phyloP scores from a whole-genome alignment of 2,329 filamentous ascomycete species.

The Escovopsis sp. region DNA sequence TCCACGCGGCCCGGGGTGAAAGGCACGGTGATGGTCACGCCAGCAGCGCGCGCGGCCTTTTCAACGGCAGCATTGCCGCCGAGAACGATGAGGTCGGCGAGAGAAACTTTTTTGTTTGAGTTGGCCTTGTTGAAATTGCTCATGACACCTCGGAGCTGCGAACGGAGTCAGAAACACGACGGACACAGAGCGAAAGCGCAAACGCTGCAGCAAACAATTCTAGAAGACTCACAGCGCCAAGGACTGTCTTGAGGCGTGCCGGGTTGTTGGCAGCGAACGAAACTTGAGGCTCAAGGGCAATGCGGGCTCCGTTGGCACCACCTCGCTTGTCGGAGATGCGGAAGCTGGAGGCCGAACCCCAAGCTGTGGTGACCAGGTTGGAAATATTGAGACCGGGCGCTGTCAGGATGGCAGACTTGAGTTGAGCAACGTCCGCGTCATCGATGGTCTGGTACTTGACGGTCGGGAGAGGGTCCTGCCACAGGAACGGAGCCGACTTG shows the following conservation, averaged over 20 bases:
- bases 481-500: slow-evolving; percentile 42
- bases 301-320: slow-evolving; percentile 64
- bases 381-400: slow-evolving; percentile 37
- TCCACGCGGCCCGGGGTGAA: slow-evolving; percentile 60
- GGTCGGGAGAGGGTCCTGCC: slow-evolving; percentile 57
- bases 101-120: slow-evolving; percentile 51
- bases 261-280: slow-evolving; percentile 63
- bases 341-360: slow-evolving; percentile 56
- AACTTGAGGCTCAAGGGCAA: slow-evolving; percentile 55
- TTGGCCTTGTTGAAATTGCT: slow-evolving; percentile 39
- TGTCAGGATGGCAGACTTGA: slow-evolving; percentile 53
- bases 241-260: slow-evolving; percentile 42
- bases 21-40: slow-evolving; percentile 41
- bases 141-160: slow-evolving; percentile 31
- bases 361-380: slow-evolving; percentile 49
- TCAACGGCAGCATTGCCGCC: slow-evolving; percentile 54
- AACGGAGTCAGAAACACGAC: slow-evolving; percentile 1
- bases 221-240: slow-evolving; percentile 23
- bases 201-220: not conserved
- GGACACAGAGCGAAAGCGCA: no score
- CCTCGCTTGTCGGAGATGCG: slow-evolving; percentile 65
- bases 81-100: slow-evolving; percentile 63
- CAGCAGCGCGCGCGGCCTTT: slow-evolving; percentile 41
- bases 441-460: slow-evolving; percentile 40
- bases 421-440: slow-evolving; percentile 40